Evolutionary conservation across 352 stramenopile species (phyloP).

Genomic region (Pythium plurisporium): DNA sequence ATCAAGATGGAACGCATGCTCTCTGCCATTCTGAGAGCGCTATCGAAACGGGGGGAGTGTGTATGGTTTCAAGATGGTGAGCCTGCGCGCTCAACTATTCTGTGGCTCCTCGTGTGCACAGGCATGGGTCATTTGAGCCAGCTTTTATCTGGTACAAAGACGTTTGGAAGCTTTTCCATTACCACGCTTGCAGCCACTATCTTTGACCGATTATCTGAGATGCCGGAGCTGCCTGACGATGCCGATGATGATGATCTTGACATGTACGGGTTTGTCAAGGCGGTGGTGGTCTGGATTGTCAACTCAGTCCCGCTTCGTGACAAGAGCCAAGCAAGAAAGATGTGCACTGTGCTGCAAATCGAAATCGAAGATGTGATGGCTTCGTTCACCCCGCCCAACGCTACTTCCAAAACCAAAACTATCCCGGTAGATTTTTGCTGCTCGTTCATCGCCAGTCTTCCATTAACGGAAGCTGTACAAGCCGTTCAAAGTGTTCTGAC

Average conservation of each 20-base stretch:
- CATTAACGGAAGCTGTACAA: neutral
- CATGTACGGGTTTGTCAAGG: neutral
- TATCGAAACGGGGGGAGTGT: neutral
- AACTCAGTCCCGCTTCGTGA: constrained; percentile 6
- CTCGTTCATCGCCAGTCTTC: neutral
- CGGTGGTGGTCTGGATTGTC: constrained; percentile 3
- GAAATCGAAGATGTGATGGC: constrained; percentile 9
- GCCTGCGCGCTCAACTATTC: neutral
- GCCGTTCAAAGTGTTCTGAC: neutral
- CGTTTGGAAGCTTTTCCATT: no score
- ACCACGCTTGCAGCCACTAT: neutral
- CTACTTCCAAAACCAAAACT: neutral
- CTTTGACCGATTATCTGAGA: constrained; percentile 5
- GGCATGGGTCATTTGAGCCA: constrained; percentile 7
- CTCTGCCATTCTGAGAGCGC: neutral
- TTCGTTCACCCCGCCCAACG: neutral
- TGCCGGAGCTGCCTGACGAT: neutral
- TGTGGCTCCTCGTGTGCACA: constrained; percentile 4
- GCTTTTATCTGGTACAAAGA: neutral
- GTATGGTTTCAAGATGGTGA: neutral
- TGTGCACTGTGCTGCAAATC: neutral
- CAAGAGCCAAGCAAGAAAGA: neutral
- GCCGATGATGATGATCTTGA: neutral
- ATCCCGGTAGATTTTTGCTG: constrained; percentile 5
- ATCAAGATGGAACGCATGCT: constrained; percentile 9